Conservation (phyloP, 2,329 filamentous ascomycete species). For the Coniochaeta prunicola region DNA sequence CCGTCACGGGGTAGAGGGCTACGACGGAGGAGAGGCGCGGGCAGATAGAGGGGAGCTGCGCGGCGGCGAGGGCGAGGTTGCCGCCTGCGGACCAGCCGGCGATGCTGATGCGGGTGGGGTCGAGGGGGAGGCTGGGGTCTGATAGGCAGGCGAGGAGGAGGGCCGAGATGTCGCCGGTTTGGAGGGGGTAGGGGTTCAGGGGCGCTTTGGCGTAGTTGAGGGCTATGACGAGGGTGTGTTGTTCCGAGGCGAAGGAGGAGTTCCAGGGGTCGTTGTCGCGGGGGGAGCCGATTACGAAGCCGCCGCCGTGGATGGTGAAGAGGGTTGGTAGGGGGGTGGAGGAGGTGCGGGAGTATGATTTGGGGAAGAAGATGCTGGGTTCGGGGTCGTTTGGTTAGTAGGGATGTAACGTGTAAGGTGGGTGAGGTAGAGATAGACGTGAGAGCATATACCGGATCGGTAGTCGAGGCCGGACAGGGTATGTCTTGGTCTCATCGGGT, state of each 20-base stretch:
- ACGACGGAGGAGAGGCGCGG: constrained; percentile 24
- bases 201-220: constrained; percentile 44
- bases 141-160: constrained; percentile 31
- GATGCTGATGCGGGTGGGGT: constrained; percentile 30
- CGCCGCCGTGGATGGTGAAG: constrained; percentile 45
- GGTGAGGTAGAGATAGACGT: background rate
- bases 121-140: constrained; percentile 37
- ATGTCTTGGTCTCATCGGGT: constrained; percentile 14
- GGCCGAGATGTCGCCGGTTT: constrained; percentile 36
- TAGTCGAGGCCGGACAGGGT: constrained; percentile 11
- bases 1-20: constrained; percentile 35
- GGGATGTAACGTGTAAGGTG: too few relatives aligned
- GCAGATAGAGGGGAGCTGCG: constrained; percentile 29
- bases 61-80: constrained; percentile 34
- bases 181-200: constrained; percentile 31
- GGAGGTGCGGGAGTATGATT: constrained; percentile 21
- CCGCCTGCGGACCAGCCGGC: constrained; percentile 45
- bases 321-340: constrained; percentile 30
- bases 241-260: constrained; percentile 28
- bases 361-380: constrained; percentile 32
- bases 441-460: constrained; percentile 8
- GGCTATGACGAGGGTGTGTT: constrained; percentile 34
- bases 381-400: background rate
- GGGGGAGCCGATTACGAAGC: constrained; percentile 36
- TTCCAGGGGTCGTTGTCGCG: constrained; percentile 40